Evolutionary conservation across 371 early-diverging fungal genomes (phyloP), one percentile per base, ranked within the genome.

Genomic region (Phascolomyces articulosus): DNA sequence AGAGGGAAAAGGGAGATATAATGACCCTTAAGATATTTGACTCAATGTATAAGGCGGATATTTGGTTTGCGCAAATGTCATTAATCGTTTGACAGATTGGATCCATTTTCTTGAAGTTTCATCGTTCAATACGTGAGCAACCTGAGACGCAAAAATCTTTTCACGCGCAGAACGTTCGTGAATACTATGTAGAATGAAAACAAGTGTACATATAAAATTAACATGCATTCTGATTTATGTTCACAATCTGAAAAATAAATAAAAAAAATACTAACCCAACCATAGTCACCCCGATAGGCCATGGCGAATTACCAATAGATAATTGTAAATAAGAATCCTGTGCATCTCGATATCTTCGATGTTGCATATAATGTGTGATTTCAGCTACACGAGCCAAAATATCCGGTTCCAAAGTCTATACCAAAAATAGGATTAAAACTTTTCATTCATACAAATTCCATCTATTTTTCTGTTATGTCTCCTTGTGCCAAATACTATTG

Each of bases 81-180:
- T 97, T 55, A 98, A 77, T 23, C 98, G 90, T 72, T 98, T 98
- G 58, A 97, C 89, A n/a, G 92, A 88, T 78, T 98, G 99, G 75
- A 98, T 98, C 98, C 98, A 98, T 74, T 97, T 97, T 55, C 99
- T 86, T 63, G 94, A 94, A 0, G 93, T 88, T 79, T 98, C 99
- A 66, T 98, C 97, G 80, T 98, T 98, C 20, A 98, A 85, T n/a
- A 94, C 97, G 73, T 98, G 99, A 2, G 98, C 98, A 4, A 98
- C 96, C 70, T 97, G 94, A 4, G 91, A 89, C 0, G 96, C 87
- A 70, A 87, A 90, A 88, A 98, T 97, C 82, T 95, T 97, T 81
- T 97, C 98, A 55, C 96, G 94, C 16, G 94, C 96, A 29, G 94
- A 94, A 68, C 99, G 92, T 79, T 97, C 97, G 85, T 98, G 98